These are phyloP conservation scores for Auricularia auricula-judae DNA, from an alignment of 768 basidiomycete genomes.

Conservation along the genomic window DNA sequence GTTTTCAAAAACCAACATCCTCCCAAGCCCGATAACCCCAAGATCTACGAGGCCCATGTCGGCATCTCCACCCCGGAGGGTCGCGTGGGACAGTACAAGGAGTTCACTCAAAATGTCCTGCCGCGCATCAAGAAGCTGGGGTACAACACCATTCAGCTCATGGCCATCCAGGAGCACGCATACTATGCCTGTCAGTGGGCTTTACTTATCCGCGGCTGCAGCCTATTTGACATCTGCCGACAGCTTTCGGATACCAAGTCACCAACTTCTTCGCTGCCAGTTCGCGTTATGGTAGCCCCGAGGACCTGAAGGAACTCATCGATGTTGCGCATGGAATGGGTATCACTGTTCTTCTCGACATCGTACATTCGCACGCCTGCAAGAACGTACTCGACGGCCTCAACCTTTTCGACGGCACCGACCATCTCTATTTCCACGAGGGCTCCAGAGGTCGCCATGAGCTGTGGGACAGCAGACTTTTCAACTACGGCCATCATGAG, in stretches of 20 bases:
- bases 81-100: slow-evolving; percentile 89
- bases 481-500: slow-evolving; percentile 94
- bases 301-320: slow-evolving; percentile 89
- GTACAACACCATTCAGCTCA: slow-evolving; percentile 95
- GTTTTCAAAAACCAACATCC: slow-evolving; percentile 72
- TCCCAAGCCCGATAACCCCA: slow-evolving; percentile 48
- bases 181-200: slow-evolving; percentile 80
- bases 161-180: slow-evolving; percentile 97
- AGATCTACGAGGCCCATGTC: slow-evolving; percentile 96
- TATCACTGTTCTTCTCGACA: slow-evolving; percentile 84
- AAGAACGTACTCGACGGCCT: slow-evolving; percentile 95
- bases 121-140: slow-evolving; percentile 85
- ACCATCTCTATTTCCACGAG: slow-evolving; percentile 95
- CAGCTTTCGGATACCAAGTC: slow-evolving; percentile 97
- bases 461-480: slow-evolving; percentile 94
- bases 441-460: slow-evolving; percentile 86
- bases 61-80: slow-evolving; percentile 87
- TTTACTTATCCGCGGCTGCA: slow-evolving; percentile 7
- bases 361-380: slow-evolving; percentile 97
- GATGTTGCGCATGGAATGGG: slow-evolving; percentile 94
- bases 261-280: slow-evolving; percentile 96
- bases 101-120: slow-evolving; percentile 78
- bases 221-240: slow-evolving; percentile 4
- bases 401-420: slow-evolving; percentile 94
- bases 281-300: slow-evolving; percentile 91